Evolutionary conservation across 345 rosid species (phyloP).

Genomic region (Gossypium sturtianum): DNA sequence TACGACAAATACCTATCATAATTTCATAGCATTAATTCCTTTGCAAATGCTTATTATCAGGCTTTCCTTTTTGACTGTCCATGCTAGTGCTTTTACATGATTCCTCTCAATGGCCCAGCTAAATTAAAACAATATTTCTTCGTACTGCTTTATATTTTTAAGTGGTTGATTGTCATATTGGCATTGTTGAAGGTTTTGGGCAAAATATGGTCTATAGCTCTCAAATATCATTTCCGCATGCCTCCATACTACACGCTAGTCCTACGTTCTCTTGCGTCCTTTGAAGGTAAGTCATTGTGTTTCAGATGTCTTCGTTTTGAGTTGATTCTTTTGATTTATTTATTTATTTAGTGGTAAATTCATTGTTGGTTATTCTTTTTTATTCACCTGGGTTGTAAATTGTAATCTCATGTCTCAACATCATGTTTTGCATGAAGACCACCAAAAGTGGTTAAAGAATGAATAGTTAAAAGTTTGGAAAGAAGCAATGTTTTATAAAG

Average conservation of each 20-base stretch:
- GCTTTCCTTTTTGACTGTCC: background rate
- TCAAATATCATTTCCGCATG: conserved; percentile 91
- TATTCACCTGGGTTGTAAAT: background rate
- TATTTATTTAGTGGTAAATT: background rate
- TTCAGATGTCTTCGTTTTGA: background rate
- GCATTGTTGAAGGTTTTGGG: conserved; percentile 60
- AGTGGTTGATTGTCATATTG: background rate
- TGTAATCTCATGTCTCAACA: background rate
- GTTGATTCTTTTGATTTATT: background rate
- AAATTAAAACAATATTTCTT: background rate
- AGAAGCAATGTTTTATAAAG: background rate
- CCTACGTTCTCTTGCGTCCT: conserved; percentile 90
- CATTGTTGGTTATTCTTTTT: background rate
- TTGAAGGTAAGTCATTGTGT: conserved; percentile 58
- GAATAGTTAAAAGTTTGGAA: background rate
- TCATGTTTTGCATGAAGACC: background rate
- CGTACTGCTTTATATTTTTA: background rate
- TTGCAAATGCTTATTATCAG: background rate
- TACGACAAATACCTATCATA: background rate
- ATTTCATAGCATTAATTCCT: background rate
- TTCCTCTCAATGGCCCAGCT: background rate
- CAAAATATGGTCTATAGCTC: conserved; percentile 76
- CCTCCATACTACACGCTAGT: conserved; percentile 94
- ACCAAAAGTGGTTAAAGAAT: background rate
- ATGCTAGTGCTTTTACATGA: background rate